Conservation (phyloP, 768 basidiomycete genomes). For the Collybiopsis luxurians region DNA sequence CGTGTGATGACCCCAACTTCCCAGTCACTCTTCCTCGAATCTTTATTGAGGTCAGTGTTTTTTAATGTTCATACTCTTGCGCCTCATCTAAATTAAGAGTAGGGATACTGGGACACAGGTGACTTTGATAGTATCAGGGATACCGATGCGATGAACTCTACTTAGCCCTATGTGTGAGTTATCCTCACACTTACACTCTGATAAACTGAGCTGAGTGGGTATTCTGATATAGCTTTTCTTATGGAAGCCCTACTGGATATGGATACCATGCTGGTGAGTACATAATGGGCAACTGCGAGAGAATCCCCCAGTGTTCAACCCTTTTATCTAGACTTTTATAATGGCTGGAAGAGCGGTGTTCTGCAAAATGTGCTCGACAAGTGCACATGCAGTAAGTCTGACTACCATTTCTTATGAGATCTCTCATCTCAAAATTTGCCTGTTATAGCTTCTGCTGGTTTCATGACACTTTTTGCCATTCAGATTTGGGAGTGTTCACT, state of each 20-base stretch:
- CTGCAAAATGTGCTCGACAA: conserved; percentile 53
- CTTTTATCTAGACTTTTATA: conserved; percentile 53
- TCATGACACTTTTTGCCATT: conserved; percentile 40
- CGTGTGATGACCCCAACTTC: conserved; percentile 44
- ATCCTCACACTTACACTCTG: background rate
- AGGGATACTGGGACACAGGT: conserved; percentile 46
- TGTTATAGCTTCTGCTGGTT: conserved; percentile 6
- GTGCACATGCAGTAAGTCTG: conserved; percentile 38
- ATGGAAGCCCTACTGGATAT: conserved; percentile 63
- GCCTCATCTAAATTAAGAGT: too few relatives aligned
- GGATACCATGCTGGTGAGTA: conserved; percentile 56
- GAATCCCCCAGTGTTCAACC: too few relatives aligned
- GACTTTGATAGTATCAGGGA: conserved; percentile 31
- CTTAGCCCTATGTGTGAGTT: conserved; percentile 52
- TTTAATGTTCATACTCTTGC: too few relatives aligned
- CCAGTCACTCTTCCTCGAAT: conserved; percentile 45
- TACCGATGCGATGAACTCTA: conserved; percentile 40
- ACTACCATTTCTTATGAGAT: too few relatives aligned
- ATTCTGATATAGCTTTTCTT: conserved; percentile 32
- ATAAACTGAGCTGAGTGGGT: background rate
- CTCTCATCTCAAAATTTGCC: too few relatives aligned
- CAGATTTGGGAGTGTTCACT: conserved; percentile 40
- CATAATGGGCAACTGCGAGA: too few relatives aligned
- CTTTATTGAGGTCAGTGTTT: conserved; percentile 46
- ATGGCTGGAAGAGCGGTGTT: conserved; percentile 59